phyloP scores from a whole-genome alignment of 1,139 yeast genomes.

The Candida tunisiensis region DNA sequence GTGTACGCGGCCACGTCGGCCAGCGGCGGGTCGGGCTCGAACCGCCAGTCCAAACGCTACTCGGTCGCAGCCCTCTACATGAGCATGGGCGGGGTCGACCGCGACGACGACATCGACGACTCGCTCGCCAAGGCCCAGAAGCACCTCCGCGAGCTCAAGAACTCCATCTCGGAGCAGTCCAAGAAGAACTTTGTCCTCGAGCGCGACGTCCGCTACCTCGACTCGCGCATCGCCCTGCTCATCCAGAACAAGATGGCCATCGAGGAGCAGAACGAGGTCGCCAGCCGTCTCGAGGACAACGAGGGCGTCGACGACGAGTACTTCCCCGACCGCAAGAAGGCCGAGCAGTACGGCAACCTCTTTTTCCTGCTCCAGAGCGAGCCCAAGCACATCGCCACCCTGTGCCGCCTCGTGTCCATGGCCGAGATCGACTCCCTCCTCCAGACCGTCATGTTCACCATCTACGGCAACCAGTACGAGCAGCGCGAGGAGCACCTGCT shows the following conservation, averaged over 20 bases:
- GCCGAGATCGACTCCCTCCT: slow-evolving; percentile 24
- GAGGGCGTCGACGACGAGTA: slow-evolving; percentile 6
- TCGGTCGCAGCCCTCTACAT: slow-evolving; percentile 22
- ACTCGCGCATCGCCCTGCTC: slow-evolving; percentile 23
- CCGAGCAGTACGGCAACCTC: slow-evolving; percentile 21
- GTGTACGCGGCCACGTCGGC: no score
- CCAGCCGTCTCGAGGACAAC: slow-evolving; percentile 15
- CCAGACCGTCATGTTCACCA: slow-evolving; percentile 27
- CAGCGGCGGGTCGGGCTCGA: no score
- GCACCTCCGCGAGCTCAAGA: slow-evolving; percentile 18
- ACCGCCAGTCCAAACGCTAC: slow-evolving; percentile 19
- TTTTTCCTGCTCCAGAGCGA: slow-evolving; percentile 24
- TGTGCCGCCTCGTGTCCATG: slow-evolving; percentile 22
- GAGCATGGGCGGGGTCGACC: slow-evolving; percentile 22
- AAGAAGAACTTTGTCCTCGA: slow-evolving; percentile 23
- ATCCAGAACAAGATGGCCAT: slow-evolving; percentile 24
- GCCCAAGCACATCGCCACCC: slow-evolving; percentile 22
- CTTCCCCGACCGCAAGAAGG: slow-evolving; percentile 16
- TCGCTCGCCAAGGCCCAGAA: slow-evolving; percentile 21
- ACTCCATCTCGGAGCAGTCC: slow-evolving; percentile 21
- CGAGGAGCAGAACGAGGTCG: slow-evolving; percentile 22
- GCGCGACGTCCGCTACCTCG: slow-evolving; percentile 24
- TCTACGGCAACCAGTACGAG: slow-evolving; percentile 27
- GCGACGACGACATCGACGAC: slow-evolving; percentile 22
- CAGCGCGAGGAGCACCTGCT: slow-evolving; percentile 25